These are phyloP conservation scores for Backusella psychrophila DNA, from an alignment of 192 early-diverging fungal genomes.

Conservation along the genomic window DNA sequence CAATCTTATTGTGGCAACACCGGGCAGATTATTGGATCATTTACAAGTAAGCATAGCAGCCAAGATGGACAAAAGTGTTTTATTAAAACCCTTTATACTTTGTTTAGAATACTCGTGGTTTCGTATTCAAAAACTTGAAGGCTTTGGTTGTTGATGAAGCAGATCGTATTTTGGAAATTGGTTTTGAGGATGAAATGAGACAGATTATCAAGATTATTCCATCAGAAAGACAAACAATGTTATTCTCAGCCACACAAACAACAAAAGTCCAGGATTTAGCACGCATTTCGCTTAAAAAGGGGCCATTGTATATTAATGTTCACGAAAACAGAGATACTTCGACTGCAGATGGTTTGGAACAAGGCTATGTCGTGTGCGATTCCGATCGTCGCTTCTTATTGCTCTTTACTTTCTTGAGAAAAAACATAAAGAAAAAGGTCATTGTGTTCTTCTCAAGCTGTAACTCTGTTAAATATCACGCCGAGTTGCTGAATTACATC, in stretches of 20 bases:
- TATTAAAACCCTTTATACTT: background rate
- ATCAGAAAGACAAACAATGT: conserved; percentile 91
- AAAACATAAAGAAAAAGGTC: conserved; percentile 95
- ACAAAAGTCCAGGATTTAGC: conserved; percentile 98
- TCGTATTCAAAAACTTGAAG: conserved; percentile 93
- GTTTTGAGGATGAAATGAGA: conserved; percentile 99
- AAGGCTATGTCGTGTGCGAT: conserved; percentile 96
- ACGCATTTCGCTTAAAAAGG: conserved; percentile 92
- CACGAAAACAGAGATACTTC: conserved; percentile 95
- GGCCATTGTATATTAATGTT: conserved; percentile 98
- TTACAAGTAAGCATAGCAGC: conserved; percentile 59
- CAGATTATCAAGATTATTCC: conserved; percentile 96
- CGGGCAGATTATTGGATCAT: conserved; percentile 97
- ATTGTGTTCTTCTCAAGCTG: conserved; percentile 99
- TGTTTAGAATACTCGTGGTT: conserved; percentile 89
- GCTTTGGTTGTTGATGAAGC: conserved; percentile 96
- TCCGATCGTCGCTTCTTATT: conserved; percentile 93
- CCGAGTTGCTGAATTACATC: conserved; percentile 98
- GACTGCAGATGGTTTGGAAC: conserved; percentile 94
- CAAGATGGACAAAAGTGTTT: background rate
- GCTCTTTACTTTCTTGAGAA: conserved; percentile 96
- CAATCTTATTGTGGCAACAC: conserved; percentile 94
- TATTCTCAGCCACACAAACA: conserved; percentile 99
- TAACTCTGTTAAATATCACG: conserved; percentile 97
- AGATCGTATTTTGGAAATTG: conserved; percentile 96